Evolutionary conservation across 257 asterid species (phyloP), one percentile per base, ranked within the genome.

Genomic region (Galeopsis tetrahit): DNA sequence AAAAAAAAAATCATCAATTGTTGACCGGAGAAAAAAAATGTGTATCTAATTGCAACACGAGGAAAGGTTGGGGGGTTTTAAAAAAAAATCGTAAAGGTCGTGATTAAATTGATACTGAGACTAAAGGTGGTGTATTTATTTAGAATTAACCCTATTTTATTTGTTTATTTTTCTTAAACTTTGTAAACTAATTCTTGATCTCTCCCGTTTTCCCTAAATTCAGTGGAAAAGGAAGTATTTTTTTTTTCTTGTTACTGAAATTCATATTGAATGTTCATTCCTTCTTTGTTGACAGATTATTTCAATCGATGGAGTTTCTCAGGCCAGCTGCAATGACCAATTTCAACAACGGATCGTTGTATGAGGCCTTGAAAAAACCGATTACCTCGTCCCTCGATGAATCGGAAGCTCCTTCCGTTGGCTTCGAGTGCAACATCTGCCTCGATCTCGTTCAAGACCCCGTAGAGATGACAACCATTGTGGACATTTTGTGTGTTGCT

Each of bases 371-470:
- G 79, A 79, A 49, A 5, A 49, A 78, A 39, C 57, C 93, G 13
- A 14, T 74, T 9, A 21, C 67, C 15, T 32, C 84, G 0, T 36
- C 79, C 7, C 72, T 46, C 1, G 79, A 78, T 6, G 82, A 81
- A 44, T n/a, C 77, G 2, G 90, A 83, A 60, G 58, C 78, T 49
- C 53, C 80, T 3, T 82, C 89, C 0, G 62, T 80, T 10, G 89
- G 86, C 52, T 84, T 91, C 49, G 96, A 91, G 46, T 91, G 97
- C 72, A 89, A 89, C 77, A 91, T 91, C 34, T 91, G 97, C 77
- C 78, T 91, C 2, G 96, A 87, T 52, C 66, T 76, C 0, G 95
- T 82, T 70, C 89, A 79, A 35, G 97, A 91, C 35, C 97, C 97
- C 0, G 96, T 91, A 10, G 86, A n/a, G n/a, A n/a, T n/a, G n/a